Evolutionary conservation across 1,139 yeast genomes (phyloP).

Genomic region (Saccharomyces hybrid): DNA sequence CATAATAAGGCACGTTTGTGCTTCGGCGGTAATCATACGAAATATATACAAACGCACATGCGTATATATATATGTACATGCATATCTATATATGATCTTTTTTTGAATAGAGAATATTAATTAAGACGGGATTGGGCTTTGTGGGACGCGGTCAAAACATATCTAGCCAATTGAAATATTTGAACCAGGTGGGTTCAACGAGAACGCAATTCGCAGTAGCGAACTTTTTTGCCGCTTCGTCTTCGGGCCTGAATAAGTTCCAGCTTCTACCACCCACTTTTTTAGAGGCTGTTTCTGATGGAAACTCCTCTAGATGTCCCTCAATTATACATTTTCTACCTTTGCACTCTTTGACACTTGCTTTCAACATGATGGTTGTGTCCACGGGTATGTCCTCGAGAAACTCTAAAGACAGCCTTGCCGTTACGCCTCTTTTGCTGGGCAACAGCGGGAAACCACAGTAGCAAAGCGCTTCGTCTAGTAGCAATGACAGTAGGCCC

Average conservation of each 20-base stretch:
- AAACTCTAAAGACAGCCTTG: constrained; percentile 61
- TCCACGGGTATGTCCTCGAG: constrained; percentile 57
- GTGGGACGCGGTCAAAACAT: constrained; percentile 18
- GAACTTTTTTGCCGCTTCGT: constrained; percentile 19
- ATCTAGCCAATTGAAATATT: constrained; percentile 52
- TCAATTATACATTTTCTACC: constrained; percentile 78
- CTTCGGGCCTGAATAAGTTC: background rate
- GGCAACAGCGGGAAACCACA: constrained; percentile 85
- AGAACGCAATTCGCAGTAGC: constrained; percentile 58
- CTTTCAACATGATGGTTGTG: constrained; percentile 58
- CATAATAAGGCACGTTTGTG: background rate
- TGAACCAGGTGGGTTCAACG: constrained; percentile 79
- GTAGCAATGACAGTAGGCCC: constrained; percentile 72
- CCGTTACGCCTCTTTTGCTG: constrained; percentile 84
- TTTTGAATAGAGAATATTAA: constrained; percentile 20
- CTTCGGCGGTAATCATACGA: background rate
- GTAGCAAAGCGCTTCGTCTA: constrained; percentile 81
- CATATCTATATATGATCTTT: background rate
- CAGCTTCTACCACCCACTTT: constrained; percentile 3
- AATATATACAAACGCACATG: too few species aligned
- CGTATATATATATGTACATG: background rate
- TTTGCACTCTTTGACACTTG: constrained; percentile 55
- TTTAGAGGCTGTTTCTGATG: constrained; percentile 13
- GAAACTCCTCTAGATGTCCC: constrained; percentile 52
- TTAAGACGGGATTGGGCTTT: constrained; percentile 23